Evolutionary conservation across 2,329 filamentous ascomycete species (phyloP).

Genomic region (Parafenestella ontariensis): DNA sequence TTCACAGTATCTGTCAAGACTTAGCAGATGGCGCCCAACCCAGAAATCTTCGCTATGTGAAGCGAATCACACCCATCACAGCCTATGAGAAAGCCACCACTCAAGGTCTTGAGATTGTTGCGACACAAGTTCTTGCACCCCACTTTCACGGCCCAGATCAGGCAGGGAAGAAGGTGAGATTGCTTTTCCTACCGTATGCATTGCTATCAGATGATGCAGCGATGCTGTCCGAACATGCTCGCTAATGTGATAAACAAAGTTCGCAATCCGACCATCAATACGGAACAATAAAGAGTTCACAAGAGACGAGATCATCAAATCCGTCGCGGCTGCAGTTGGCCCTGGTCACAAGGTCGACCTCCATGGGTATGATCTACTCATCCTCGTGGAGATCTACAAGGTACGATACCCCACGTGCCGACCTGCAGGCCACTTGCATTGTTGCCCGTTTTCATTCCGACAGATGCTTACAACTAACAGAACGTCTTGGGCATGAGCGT

Average conservation of each 20-base stretch:
- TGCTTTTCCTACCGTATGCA: background rate
- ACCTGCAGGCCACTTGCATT: slow-evolving; percentile 6
- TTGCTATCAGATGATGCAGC: slow-evolving; percentile 12
- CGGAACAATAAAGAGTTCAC: slow-evolving; percentile 75
- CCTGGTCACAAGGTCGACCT: slow-evolving; percentile 77
- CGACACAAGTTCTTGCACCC: slow-evolving; percentile 66
- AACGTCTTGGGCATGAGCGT: slow-evolving; percentile 81
- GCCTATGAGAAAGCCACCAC: slow-evolving; percentile 71
- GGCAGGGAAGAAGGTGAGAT: slow-evolving; percentile 60
- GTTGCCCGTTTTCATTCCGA: slow-evolving; percentile 7
- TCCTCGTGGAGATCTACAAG: slow-evolving; percentile 82
- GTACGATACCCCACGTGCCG: slow-evolving; percentile 56
- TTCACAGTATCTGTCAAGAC: slow-evolving; percentile 65
- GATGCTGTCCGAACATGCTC: slow-evolving; percentile 11
- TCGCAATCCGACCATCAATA: slow-evolving; percentile 81
- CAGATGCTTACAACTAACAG: slow-evolving; percentile 53
- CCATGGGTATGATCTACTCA: slow-evolving; percentile 77
- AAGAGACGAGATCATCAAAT: slow-evolving; percentile 73
- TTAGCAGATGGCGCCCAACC: slow-evolving; percentile 58
- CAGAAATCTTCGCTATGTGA: slow-evolving; percentile 65
- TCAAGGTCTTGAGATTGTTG: slow-evolving; percentile 71
- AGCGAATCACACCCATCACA: slow-evolving; percentile 66
- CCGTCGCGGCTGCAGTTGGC: slow-evolving; percentile 71
- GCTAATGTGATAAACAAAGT: slow-evolving; percentile 59
- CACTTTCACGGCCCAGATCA: slow-evolving; percentile 66